Evolutionary conservation across 2,329 filamentous ascomycete species (phyloP), one percentile per base, ranked within the genome.

Genomic region (Verticillium isaacii): DNA sequence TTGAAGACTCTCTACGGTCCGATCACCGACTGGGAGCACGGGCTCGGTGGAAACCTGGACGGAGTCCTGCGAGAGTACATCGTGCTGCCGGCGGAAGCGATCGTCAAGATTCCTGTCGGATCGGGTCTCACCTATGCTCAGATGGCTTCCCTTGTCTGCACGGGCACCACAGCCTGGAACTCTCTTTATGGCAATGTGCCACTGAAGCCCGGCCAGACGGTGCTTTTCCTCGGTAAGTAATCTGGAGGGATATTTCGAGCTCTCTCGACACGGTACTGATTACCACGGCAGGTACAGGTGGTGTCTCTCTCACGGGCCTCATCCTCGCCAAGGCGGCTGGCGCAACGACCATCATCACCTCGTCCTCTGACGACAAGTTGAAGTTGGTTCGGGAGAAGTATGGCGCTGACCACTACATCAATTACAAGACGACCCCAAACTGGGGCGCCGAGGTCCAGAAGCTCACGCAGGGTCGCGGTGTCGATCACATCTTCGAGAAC

Each of bases 321-420:
- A 74, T 78, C 59, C 72, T 82, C 59, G 82, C 77, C 15, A 80
- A 79, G 65, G 81, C 81, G 8, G 71, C 72, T 1, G 79, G 74
- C 12, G 76, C 75, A 0, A 74, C 68, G 66, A 79, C 78, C 2
- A 82, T 82, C 36, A 76, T 82, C 54, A 83, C 80, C 0, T 82
- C 80, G 1, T 83, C 82, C 0, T 80, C 77, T 4, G 79, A 84
- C 63, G 66, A 72, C 3, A 85, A 85, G 65, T 73, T 83, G 6
- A 66, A 71, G 7, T 57, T 69, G 3, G 74, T 73, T 8, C 72
- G 74, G 63, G 63, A 69, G 2, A 69, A 67, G 15, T 70, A 72
- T 32, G 80, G 81, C 11, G 80, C 77, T 2, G 76, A 80, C 57
- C 68, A 78, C 59, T 72, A 70, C 2, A 78, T 84, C 71, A 84